phyloP scores from a whole-genome alignment of 2,329 filamentous ascomycete genomes.

The Exophiala oligosperma region DNA sequence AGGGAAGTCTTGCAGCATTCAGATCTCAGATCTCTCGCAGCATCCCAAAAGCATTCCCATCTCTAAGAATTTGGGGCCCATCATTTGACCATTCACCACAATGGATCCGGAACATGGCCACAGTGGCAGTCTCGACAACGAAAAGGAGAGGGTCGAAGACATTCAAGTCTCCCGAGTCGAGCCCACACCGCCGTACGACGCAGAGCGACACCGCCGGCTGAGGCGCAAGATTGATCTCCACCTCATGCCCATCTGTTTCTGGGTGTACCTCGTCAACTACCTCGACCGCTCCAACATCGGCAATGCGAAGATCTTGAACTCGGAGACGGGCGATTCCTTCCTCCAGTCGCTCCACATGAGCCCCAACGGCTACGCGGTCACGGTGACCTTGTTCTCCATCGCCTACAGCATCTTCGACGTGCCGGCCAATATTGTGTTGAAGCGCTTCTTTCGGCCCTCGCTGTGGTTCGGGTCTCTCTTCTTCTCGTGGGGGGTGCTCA shows the following conservation, averaged over 20 bases:
- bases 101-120: too few relatives aligned
- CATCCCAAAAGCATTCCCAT: too few relatives aligned
- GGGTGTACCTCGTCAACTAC: conserved; percentile 32
- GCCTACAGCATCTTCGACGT: conserved; percentile 32
- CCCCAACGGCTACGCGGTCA: conserved; percentile 36
- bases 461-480: conserved; percentile 26
- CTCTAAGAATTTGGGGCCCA: too few relatives aligned
- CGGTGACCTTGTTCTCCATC: conserved; percentile 46
- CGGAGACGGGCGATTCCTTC: conserved; percentile 60
- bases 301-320: conserved; percentile 34
- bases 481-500: conserved; percentile 17
- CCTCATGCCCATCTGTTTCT: too few relatives aligned
- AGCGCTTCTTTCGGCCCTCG: conserved; percentile 26
- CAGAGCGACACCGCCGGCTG: too few relatives aligned
- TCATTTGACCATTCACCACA: too few relatives aligned
- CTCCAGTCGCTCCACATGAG: conserved; percentile 62
- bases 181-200: too few relatives aligned
- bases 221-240: too few relatives aligned
- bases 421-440: conserved; percentile 31
- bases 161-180: not conserved
- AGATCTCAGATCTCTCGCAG: too few relatives aligned
- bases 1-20: too few relatives aligned
- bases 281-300: conserved; percentile 36
- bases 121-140: not conserved
- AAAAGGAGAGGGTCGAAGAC: not conserved